These are phyloP conservation scores for Martiniozyma asiatica DNA, from an alignment of 1,139 yeast genomes.

Conservation along the genomic window DNA sequence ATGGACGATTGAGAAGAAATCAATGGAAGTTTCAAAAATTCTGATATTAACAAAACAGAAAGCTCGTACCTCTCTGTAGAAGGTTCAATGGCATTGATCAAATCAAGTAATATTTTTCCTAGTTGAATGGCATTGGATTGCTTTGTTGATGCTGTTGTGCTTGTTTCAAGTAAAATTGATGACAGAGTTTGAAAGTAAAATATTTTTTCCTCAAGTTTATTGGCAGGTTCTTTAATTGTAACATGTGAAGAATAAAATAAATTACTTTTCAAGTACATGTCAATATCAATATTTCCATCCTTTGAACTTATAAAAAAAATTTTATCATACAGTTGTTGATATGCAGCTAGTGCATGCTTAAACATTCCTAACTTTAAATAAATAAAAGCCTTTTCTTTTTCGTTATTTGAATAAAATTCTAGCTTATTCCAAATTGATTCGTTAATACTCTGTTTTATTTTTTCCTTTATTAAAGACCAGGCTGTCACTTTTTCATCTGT, in stretches of 20 bases:
- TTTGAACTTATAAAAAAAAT: constrained; percentile 4
- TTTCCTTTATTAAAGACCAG: constrained; percentile 35
- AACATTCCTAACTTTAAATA: constrained; percentile 15
- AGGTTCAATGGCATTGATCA: constrained; percentile 15
- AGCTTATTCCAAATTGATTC: constrained; percentile 45
- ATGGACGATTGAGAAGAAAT: constrained; percentile 4
- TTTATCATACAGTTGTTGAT: constrained; percentile 10
- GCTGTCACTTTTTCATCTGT: constrained; percentile 31
- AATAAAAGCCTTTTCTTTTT: constrained; percentile 14
- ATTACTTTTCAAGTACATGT: background rate
- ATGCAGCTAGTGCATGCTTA: constrained; percentile 17
- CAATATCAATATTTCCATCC: constrained; percentile 4
- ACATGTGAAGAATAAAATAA: constrained; percentile 1
- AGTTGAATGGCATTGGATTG: constrained; percentile 11
- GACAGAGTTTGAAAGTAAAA: constrained; percentile 12
- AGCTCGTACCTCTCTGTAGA: constrained; percentile 17
- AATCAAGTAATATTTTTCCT: constrained; percentile 12
- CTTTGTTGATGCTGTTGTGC: constrained; percentile 7
- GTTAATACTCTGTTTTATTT: constrained; percentile 41
- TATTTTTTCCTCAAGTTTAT: constrained; percentile 3
- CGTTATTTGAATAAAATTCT: constrained; percentile 9
- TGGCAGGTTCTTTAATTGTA: background rate
- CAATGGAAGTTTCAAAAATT: constrained; percentile 2
- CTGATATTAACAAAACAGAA: constrained; percentile 5
- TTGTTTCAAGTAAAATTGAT: constrained; percentile 9